A percentile compares a stretch with the other conserved stretches of the same genome.
phyloP scores from a whole-genome alignment of 345 rosid genomes.

The Rhodamnia argentea region DNA sequence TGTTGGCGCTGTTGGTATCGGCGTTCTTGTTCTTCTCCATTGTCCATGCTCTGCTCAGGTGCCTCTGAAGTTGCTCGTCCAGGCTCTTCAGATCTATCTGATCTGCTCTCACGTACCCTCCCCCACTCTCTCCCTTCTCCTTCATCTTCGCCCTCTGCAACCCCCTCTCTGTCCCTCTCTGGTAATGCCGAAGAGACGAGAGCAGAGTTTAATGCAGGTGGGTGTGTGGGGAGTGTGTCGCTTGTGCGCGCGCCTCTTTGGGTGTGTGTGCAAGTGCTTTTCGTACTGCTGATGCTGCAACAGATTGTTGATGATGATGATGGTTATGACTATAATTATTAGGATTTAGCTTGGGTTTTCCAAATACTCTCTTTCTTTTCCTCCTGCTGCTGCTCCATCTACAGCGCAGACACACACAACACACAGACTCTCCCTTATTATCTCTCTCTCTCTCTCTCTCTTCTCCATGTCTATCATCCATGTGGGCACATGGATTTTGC shows the following conservation, averaged over 20 bases:
- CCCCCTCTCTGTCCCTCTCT: neutral
- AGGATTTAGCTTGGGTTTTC: neutral
- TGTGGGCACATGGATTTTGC: conserved; percentile 61
- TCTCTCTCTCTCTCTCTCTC: neutral
- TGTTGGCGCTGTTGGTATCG: conserved; percentile 3
- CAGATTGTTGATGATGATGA: neutral
- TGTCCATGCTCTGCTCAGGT: conserved; percentile 69
- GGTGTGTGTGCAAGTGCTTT: neutral
- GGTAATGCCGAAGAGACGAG: neutral
- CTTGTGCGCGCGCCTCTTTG: neutral
- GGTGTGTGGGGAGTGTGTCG: neutral
- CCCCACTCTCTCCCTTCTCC: conserved; percentile 43
- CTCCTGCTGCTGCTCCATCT: neutral
- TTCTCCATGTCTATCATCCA: conserved; percentile 15
- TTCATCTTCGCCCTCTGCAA: conserved; percentile 23
- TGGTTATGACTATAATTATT: neutral
- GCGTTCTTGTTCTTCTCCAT: conserved; percentile 65
- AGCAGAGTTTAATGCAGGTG: neutral
- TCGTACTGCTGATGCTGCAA: neutral
- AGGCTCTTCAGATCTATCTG: conserved; percentile 93
- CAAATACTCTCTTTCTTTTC: neutral
- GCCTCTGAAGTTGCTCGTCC: conserved; percentile 92
- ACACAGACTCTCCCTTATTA: neutral
- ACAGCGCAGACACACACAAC: neutral
- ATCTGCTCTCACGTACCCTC: conserved; percentile 91